Evolutionary conservation across 1,139 yeast genomes (phyloP).

Genomic region (Kodamaea suecica): DNA sequence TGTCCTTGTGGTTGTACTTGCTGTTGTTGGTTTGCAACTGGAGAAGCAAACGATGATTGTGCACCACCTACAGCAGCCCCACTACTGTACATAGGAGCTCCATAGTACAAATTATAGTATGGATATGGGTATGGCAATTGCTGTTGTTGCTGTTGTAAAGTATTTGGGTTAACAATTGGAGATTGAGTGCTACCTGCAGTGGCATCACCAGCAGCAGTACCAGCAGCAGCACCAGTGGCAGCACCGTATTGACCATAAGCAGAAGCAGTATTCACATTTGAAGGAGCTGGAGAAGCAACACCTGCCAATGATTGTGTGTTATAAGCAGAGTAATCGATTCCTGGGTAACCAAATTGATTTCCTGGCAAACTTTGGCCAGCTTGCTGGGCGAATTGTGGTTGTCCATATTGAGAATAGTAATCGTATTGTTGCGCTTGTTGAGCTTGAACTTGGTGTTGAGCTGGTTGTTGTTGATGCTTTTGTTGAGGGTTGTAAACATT

Average conservation of each 20-base stretch:
- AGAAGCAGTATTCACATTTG: conserved; percentile 26
- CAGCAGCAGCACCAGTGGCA: conserved; percentile 17
- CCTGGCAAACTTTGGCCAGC: conserved; percentile 38
- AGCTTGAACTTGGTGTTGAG: conserved; percentile 11
- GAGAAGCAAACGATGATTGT: conserved; percentile 2
- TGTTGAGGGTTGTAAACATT: conserved; percentile 10
- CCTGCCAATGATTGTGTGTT: conserved; percentile 31
- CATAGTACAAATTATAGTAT: conserved; percentile 44
- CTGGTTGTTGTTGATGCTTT: conserved; percentile 12
- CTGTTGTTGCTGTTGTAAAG: conserved; percentile 23
- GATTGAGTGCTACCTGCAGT: conserved; percentile 23
- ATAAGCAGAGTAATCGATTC: conserved; percentile 42
- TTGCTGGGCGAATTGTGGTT: conserved; percentile 43
- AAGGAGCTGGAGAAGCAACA: conserved; percentile 35
- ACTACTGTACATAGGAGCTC: conserved; percentile 42
- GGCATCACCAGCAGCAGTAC: conserved; percentile 18
- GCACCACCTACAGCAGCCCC: conserved; percentile 15
- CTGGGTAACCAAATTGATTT: conserved; percentile 45
- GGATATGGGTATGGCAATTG: conserved; percentile 42
- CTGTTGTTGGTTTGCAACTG: conserved; percentile 3
- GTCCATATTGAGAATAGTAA: conserved; percentile 39
- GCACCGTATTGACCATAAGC: conserved; percentile 11
- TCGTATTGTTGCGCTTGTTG: conserved; percentile 25
- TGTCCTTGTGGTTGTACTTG: neutral
- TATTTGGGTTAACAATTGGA: conserved; percentile 30